These are phyloP conservation scores for Oenanthe javanica DNA, from an alignment of 140 eudicot genomes.

Conservation along the genomic window DNA sequence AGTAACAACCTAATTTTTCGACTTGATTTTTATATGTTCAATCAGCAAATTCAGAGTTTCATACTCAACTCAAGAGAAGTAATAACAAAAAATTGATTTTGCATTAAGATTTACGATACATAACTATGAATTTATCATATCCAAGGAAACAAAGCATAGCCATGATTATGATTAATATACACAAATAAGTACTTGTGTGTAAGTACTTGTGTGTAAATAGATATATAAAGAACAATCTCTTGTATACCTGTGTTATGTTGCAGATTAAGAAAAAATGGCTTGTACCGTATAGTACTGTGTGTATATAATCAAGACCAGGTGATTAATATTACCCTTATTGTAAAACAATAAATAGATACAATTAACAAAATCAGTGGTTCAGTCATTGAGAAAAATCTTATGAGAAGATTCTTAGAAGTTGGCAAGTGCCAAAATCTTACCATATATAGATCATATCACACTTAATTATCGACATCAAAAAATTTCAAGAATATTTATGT, in stretches of 20 bases:
- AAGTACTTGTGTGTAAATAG: too few relatives aligned
- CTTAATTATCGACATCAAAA: background rate
- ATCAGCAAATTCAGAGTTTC: background rate
- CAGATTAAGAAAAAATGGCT: background rate
- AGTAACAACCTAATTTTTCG: background rate
- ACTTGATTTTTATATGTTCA: background rate
- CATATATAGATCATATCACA: background rate
- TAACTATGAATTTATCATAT: background rate
- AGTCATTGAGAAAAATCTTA: constrained; percentile 1
- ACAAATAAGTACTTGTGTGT: too few relatives aligned
- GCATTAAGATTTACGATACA: background rate
- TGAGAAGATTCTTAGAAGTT: background rate
- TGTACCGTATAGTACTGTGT: background rate
- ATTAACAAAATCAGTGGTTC: background rate
- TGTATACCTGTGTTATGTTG: background rate
- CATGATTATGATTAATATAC: too few relatives aligned
- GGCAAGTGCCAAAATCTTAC: background rate
- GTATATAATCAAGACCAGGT: background rate
- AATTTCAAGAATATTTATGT: too few relatives aligned
- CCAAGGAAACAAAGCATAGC: too few relatives aligned
- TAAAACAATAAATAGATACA: background rate
- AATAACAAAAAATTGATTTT: background rate
- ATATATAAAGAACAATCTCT: background rate
- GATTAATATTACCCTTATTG: background rate
- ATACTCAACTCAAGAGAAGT: background rate